Percentiles rank a stretch among this genome's conserved stretches.
These are phyloP conservation scores for Endocalyx cinctus DNA, from an alignment of 2,329 filamentous ascomycete species.

Conservation along the genomic window DNA sequence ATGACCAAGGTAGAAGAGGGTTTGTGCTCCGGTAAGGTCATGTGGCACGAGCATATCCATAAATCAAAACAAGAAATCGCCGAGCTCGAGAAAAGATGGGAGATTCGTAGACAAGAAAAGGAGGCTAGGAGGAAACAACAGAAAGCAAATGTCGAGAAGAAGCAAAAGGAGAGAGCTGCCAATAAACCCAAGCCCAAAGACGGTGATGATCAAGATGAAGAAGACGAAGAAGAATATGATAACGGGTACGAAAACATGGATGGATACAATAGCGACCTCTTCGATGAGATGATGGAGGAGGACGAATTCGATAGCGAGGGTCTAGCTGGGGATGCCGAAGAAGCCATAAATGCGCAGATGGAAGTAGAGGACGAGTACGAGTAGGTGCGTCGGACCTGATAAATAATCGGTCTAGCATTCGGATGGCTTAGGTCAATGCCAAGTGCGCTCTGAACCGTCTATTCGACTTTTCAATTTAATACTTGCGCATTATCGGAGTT, in stretches of 20 bases:
- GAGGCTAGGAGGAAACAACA: conserved; percentile 77
- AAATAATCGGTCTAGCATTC: too few relatives aligned
- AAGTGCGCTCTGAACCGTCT: too few relatives aligned
- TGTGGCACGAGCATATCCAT: conserved; percentile 96
- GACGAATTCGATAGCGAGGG: conserved; percentile 50
- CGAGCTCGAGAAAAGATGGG: conserved; percentile 79
- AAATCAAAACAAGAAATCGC: conserved; percentile 77
- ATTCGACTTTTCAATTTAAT: too few relatives aligned
- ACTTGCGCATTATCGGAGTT: too few relatives aligned
- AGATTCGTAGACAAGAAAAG: conserved; percentile 72
- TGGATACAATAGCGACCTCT: conserved; percentile 34
- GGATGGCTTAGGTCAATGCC: too few relatives aligned
- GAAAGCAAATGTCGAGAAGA: conserved; percentile 85
- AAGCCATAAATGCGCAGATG: conserved; percentile 43
- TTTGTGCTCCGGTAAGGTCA: conserved; percentile 79
- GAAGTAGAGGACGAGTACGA: conserved; percentile 51
- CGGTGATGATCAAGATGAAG: conserved; percentile 25
- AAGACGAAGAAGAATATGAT: conserved; percentile 32
- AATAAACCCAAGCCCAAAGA: conserved; percentile 36
- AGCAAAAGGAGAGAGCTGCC: conserved; percentile 56
- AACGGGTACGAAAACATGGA: conserved; percentile 34
- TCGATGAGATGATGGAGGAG: conserved; percentile 41
- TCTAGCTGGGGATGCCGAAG: conserved; percentile 45
- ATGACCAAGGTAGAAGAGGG: conserved; percentile 97
- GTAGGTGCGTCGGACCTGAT: too few relatives aligned